These are phyloP conservation scores for Backusella mclennaniae DNA, from an alignment of 192 early-diverging fungal species.

Conservation along the genomic window DNA sequence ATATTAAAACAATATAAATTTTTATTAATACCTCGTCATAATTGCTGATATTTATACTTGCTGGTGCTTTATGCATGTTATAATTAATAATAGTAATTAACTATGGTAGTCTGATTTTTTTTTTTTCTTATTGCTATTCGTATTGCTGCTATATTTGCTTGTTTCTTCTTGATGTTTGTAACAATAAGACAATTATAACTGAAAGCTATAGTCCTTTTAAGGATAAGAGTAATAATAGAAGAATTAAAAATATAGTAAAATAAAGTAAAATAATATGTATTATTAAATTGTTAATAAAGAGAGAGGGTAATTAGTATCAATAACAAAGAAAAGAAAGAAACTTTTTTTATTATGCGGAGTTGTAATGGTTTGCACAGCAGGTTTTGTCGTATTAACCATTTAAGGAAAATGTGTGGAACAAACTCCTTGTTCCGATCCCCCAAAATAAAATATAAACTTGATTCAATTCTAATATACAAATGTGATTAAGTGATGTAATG, in stretches of 20 bases:
- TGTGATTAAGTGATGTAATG: neutral
- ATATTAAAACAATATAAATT: neutral
- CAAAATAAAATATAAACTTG: neutral
- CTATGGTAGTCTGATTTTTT: neutral
- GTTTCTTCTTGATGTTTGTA: neutral
- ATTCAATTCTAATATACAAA: neutral
- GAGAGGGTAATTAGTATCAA: neutral
- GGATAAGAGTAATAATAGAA: neutral
- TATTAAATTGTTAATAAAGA: neutral
- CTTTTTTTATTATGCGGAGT: neutral
- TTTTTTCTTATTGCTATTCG: neutral
- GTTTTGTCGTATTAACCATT: neutral
- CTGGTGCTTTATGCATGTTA: neutral
- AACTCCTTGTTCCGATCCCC: neutral
- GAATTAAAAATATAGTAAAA: neutral
- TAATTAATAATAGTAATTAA: neutral
- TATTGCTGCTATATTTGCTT: neutral
- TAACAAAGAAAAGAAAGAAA: neutral
- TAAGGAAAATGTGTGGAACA: neutral
- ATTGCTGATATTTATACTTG: neutral
- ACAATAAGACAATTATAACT: neutral
- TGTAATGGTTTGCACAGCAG: neutral
- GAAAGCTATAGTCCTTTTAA: neutral
- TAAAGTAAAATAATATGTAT: neutral
- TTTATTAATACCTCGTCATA: slow-evolving; percentile 14